Conservation (phyloP, 2,329 filamentous ascomycete species). For the Apiospora pterosperma region DNA sequence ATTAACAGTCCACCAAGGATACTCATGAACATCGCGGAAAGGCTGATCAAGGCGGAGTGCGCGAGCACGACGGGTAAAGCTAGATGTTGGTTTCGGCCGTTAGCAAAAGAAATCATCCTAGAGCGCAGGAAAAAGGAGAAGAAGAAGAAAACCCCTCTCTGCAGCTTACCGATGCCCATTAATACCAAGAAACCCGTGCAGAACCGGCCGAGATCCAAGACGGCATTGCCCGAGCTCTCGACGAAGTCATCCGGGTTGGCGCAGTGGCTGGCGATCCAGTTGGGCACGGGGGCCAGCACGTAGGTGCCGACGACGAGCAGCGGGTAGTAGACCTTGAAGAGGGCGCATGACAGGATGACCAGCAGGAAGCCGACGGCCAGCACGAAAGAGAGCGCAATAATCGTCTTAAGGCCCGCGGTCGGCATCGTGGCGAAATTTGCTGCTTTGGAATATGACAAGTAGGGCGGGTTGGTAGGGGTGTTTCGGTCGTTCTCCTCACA, state of each 20-base stretch:
- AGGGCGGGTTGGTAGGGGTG: background rate
- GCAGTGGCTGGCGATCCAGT: constrained; percentile 90
- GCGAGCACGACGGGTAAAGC: constrained; percentile 86
- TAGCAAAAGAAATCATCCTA: background rate
- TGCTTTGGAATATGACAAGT: constrained; percentile 12
- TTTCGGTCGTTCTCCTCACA: background rate
- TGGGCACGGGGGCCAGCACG: constrained; percentile 87
- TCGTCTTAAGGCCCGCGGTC: constrained; percentile 94
- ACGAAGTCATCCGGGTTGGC: constrained; percentile 95
- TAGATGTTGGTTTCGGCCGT: constrained; percentile 34
- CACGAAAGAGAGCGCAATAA: constrained; percentile 98
- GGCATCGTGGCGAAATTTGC: constrained; percentile 44
- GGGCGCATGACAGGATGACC: constrained; percentile 94
- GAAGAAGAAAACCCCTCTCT: background rate
- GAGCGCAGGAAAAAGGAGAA: constrained; percentile 7
- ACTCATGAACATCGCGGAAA: constrained; percentile 92
- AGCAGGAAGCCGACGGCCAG: constrained; percentile 98
- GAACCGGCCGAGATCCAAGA: constrained; percentile 93
- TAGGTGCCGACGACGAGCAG: constrained; percentile 95
- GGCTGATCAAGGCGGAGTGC: constrained; percentile 77
- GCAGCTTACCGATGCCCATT: constrained; percentile 84
- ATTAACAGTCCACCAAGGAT: constrained; percentile 90
- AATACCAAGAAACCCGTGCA: constrained; percentile 92
- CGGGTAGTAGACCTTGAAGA: constrained; percentile 93
- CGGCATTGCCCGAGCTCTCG: constrained; percentile 73